Conservation (phyloP, 1,139 yeast species). For the Magnusiomyces magnusii region DNA sequence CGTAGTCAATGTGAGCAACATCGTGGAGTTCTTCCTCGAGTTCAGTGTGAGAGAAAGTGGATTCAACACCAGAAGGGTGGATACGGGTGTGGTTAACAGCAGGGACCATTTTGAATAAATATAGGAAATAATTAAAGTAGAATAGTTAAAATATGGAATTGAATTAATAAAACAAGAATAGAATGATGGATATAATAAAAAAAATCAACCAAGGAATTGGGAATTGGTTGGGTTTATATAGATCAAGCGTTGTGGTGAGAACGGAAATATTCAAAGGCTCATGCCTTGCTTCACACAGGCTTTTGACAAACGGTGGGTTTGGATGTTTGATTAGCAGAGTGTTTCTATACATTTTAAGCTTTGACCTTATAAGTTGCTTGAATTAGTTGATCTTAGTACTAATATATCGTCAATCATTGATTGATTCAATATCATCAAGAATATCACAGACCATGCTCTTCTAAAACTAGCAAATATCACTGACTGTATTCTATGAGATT, state of each 20-base stretch:
- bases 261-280: background rate
- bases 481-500: too few relatives aligned
- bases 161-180: background rate
- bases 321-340: too few relatives aligned
- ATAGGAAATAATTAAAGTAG: background rate
- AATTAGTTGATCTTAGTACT: too few relatives aligned
- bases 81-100: conserved; percentile 37
- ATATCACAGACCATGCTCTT: too few relatives aligned
- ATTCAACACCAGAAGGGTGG: conserved; percentile 39
- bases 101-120: conserved; percentile 27
- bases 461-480: too few relatives aligned
- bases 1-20: conserved; percentile 38
- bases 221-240: conserved; percentile 2
- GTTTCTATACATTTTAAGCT: too few relatives aligned
- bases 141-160: background rate
- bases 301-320: too few relatives aligned
- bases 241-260: background rate
- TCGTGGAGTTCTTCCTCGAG: conserved; percentile 36
- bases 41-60: conserved; percentile 32
- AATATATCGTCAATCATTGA: too few relatives aligned
- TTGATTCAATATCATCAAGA: background rate
- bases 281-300: background rate
- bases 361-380: too few relatives aligned
- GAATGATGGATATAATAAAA: background rate
- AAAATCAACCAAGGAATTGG: background rate